A percentile compares a stretch with the other conserved stretches of the same genome.
phyloP scores from a whole-genome alignment of 2,329 filamentous ascomycete genomes.

The Mycosphaerella sp. region DNA sequence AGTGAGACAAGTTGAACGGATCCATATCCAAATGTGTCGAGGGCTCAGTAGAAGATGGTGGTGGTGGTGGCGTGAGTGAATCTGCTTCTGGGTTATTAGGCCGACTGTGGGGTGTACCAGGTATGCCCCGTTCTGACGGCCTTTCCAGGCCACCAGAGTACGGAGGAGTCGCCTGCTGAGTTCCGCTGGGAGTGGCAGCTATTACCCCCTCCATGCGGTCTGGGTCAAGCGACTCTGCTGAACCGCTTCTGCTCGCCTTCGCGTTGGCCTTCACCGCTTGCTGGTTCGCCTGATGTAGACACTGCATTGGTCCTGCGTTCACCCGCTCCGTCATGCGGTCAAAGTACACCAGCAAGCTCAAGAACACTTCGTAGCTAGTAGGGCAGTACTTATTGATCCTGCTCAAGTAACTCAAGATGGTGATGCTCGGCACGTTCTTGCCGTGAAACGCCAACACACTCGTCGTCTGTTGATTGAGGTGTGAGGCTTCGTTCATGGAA shows the following conservation, averaged over 20 bases:
- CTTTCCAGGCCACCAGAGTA: constrained; percentile 44
- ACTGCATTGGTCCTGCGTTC: constrained; percentile 70
- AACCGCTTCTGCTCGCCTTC: constrained; percentile 12
- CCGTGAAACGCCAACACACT: constrained; percentile 92
- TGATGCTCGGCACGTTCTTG: constrained; percentile 96
- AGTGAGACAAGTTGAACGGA: constrained; percentile 54
- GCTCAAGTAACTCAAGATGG: constrained; percentile 89
- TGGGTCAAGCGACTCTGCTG: constrained; percentile 24
- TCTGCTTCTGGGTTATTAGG: constrained; percentile 27
- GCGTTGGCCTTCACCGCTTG: constrained; percentile 36
- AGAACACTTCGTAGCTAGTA: constrained; percentile 95
- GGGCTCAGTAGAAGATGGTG: constrained; percentile 32
- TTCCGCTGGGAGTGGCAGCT: constrained; percentile 26
- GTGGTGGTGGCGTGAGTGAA: constrained; percentile 13
- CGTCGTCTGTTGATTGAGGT: constrained; percentile 57
- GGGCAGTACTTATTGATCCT: constrained; percentile 99
- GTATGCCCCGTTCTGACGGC: constrained; percentile 25
- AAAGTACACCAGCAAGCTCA: constrained; percentile 93
- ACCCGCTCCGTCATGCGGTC: constrained; percentile 98
- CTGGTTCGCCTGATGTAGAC: constrained; percentile 50
- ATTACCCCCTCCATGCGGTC: constrained; percentile 30
- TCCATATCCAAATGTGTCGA: constrained; percentile 34
- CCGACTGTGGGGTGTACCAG: constrained; percentile 35
- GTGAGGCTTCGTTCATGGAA: constrained; percentile 52
- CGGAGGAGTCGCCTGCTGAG: constrained; percentile 44